These are phyloP conservation scores for Beauveria rudraprayagi DNA, from an alignment of 2,329 filamentous ascomycete genomes.

Conservation along the genomic window DNA sequence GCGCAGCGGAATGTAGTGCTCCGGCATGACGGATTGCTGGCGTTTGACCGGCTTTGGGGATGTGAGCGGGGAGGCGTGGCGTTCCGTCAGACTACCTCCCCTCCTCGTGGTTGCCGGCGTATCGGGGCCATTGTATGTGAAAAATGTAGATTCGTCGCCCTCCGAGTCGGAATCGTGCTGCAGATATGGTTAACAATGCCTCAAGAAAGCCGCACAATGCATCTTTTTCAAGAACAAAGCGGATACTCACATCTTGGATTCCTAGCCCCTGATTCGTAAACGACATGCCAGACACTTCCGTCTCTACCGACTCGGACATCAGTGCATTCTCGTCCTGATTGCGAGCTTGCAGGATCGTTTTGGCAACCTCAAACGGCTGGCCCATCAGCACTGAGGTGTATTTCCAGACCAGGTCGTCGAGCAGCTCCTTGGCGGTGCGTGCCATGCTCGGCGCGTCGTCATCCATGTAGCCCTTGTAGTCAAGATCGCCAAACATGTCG, in stretches of 20 bases:
- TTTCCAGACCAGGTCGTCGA: constrained; percentile 85
- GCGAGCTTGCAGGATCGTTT: constrained; percentile 79
- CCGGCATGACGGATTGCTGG: constrained; percentile 25
- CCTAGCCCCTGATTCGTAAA: constrained; percentile 26
- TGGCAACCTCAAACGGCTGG: constrained; percentile 95
- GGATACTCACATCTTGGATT: constrained; percentile 26
- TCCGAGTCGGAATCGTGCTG: constrained; percentile 57
- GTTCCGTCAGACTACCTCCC: constrained; percentile 21
- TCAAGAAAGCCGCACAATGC: not conserved
- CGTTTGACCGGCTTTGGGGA: constrained; percentile 19
- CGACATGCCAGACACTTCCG: constrained; percentile 21
- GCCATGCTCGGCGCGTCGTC: constrained; percentile 68
- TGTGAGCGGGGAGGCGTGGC: constrained; percentile 24
- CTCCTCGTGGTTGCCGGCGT: constrained; percentile 42
- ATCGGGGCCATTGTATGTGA: constrained; percentile 56
- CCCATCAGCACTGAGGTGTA: constrained; percentile 84
- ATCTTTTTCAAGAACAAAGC: not conserved
- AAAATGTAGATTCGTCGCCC: constrained; percentile 75
- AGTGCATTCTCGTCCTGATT: constrained; percentile 42
- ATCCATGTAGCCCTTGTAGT: constrained; percentile 80
- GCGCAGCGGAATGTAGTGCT: constrained; percentile 61
- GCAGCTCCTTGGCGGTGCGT: constrained; percentile 64
- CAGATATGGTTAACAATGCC: not conserved
- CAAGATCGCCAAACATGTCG: constrained; percentile 80
- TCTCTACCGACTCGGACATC: constrained; percentile 17